These are phyloP conservation scores for Ochetophila trinervis DNA, from an alignment of 306 rosid genomes.

Conservation along the genomic window DNA sequence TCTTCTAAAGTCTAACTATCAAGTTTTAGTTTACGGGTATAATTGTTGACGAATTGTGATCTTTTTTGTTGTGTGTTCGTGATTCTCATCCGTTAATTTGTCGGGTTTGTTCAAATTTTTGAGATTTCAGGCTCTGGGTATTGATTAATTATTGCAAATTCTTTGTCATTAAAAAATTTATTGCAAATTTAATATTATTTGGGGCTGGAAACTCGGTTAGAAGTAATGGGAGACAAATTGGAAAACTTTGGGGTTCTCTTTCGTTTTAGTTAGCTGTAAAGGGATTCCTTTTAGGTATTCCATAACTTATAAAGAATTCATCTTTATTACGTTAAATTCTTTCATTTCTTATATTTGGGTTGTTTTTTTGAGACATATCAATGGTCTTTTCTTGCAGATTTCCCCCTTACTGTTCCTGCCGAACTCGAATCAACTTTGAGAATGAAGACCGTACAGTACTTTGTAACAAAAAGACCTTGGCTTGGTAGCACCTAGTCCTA, in stretches of 20 bases:
- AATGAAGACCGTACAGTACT: conserved; percentile 67
- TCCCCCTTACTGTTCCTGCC: conserved; percentile 49
- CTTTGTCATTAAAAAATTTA: neutral
- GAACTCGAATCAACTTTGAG: conserved; percentile 77
- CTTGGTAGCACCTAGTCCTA: conserved; percentile 55
- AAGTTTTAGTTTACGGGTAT: neutral
- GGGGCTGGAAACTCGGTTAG: conserved; percentile 4
- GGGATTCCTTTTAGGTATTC: neutral
- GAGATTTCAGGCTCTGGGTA: conserved; percentile 1
- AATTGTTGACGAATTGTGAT: neutral
- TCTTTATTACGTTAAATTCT: conserved; percentile 2
- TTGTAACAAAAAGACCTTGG: conserved; percentile 90
- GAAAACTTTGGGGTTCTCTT: neutral
- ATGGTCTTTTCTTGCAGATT: conserved; percentile 45
- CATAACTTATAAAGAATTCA: neutral
- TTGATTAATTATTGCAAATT: neutral
- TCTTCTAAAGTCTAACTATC: neutral
- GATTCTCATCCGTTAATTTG: neutral
- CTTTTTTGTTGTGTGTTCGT: neutral
- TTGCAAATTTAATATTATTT: conserved; percentile 9
- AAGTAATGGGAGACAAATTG: neutral
- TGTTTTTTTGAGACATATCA: neutral
- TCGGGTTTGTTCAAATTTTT: neutral
- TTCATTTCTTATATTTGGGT: neutral
- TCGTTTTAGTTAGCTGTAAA: neutral